Base-by-base conservation (phyloP, 73 alveolate species). In the Paramecium octaurelia region DNA sequence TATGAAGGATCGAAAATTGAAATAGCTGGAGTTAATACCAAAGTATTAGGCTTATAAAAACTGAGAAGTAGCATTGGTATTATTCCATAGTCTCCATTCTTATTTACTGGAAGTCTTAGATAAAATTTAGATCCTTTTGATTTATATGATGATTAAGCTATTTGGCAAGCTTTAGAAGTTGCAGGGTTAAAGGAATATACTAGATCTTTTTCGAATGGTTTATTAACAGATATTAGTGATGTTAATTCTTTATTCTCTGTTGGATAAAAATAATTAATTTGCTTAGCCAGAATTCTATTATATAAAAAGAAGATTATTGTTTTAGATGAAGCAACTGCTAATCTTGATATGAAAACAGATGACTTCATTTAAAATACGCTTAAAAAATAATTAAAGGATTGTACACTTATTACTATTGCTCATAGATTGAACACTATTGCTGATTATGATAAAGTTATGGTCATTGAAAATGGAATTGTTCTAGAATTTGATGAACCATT, bases 251-350 rank as follows among this genome's bases (percentile, higher is more conserved):
- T 86, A 20, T 95, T 97, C 60, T 96, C 98, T 9, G 97, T 96
- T 38, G 99, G 99, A 23, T 97, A 98, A 91, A 96, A 95, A 91
- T 97, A 97, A 94, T 95, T 98, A 29, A 93, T 98, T 24, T 98
- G 99, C 92, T 92, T 98, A 58, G 97, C 98, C 1, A 93, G 99
- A 83, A 97, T 98, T 38, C 92, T 98, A 57, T 93, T 98, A 58
- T 93, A 96, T 44, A 97, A 92, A 75, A 98, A 93, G 90, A 95
- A 96, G 85, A 93, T 98, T 7, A 97, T 98, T 14, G 71, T 98
- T 43, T 94, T 98, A 86, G 99, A 98, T 88, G 99, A 98, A 92
- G 98, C 99, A 60, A 97, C 99, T 6, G 99, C 99, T 73, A 98
- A 97, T 89, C 96, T 96, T 69, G 99, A 98, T 92, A 90, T 96